Evolutionary conservation across 352 stramenopile genomes (phyloP).

Genomic region (Phytophthora citricola): DNA sequence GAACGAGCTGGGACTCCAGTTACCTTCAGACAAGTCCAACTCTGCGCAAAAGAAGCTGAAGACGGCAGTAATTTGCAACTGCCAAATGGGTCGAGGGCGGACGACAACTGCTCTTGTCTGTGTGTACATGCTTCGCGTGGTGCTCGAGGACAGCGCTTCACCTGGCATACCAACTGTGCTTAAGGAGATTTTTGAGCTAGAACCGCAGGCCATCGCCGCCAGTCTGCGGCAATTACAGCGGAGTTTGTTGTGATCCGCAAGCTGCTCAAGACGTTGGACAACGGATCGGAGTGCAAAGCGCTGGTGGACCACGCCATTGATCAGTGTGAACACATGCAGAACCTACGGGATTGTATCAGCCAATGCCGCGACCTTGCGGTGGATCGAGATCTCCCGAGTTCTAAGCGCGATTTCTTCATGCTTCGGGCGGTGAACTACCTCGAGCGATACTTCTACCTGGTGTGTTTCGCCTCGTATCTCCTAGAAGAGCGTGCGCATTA

Average conservation of each 20-base stretch:
- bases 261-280: slow-evolving; percentile 72
- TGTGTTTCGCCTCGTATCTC: slow-evolving; percentile 90
- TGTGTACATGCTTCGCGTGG: slow-evolving; percentile 86
- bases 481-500: slow-evolving; percentile 65
- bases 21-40: slow-evolving; percentile 17
- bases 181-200: slow-evolving; percentile 30
- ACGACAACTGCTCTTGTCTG: slow-evolving; percentile 91
- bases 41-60: slow-evolving; percentile 35
- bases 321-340: slow-evolving; percentile 86
- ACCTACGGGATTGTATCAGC: slow-evolving; percentile 84
- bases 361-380: slow-evolving; percentile 80
- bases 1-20: slow-evolving; percentile 55
- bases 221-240: slow-evolving; percentile 58
- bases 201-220: slow-evolving; percentile 38
- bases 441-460: slow-evolving; percentile 90
- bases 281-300: slow-evolving; percentile 65
- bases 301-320: slow-evolving; percentile 81
- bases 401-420: slow-evolving; percentile 87
- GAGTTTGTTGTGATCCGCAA: slow-evolving; percentile 84
- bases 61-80: slow-evolving; percentile 90
- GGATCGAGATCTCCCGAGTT: slow-evolving; percentile 65
- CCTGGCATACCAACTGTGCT: slow-evolving; percentile 26
- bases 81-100: slow-evolving; percentile 89
- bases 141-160: slow-evolving; percentile 53
- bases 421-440: slow-evolving; percentile 89